Evolutionary conservation across 1,139 yeast species (phyloP).

Genomic region (Nematodospora anomalae): DNA sequence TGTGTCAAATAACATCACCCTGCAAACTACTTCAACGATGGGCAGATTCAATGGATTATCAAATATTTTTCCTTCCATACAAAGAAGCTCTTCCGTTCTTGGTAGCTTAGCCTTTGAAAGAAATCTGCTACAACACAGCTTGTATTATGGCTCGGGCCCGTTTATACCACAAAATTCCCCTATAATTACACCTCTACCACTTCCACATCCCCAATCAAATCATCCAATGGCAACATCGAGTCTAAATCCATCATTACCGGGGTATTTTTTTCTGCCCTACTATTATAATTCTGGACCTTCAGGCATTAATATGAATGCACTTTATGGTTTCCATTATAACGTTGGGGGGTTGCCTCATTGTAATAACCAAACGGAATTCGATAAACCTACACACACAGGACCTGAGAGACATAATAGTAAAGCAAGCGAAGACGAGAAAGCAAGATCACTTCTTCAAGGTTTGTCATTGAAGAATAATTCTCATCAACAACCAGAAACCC

Average conservation of each 20-base stretch:
- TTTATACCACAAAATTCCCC: neutral
- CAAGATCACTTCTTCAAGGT: conserved; percentile 2
- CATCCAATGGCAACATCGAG: conserved; percentile 1
- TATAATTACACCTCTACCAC: conserved; percentile 1
- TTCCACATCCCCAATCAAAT: conserved; percentile 1
- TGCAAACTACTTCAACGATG: neutral
- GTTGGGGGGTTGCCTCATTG: neutral
- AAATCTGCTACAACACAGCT: conserved; percentile 35
- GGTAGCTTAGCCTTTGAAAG: conserved; percentile 36
- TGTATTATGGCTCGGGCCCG: conserved; percentile 25
- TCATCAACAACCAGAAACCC: neutral
- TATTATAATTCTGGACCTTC: conserved; percentile 2
- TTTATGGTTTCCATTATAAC: neutral
- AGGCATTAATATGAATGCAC: no score
- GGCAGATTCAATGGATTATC: neutral
- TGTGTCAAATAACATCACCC: neutral
- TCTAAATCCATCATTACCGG: conserved; percentile 1
- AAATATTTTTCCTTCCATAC: neutral
- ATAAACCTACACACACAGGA: neutral
- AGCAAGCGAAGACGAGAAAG: neutral
- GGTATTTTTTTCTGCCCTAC: conserved; percentile 3
- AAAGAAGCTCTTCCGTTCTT: conserved; percentile 15
- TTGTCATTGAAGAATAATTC: neutral
- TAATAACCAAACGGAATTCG: neutral
- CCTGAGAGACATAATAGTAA: neutral